A percentile compares a stretch with the other conserved stretches of the same genome.
Conservation (phyloP, 805 yeast species). For the Starmerella floris region DNA sequence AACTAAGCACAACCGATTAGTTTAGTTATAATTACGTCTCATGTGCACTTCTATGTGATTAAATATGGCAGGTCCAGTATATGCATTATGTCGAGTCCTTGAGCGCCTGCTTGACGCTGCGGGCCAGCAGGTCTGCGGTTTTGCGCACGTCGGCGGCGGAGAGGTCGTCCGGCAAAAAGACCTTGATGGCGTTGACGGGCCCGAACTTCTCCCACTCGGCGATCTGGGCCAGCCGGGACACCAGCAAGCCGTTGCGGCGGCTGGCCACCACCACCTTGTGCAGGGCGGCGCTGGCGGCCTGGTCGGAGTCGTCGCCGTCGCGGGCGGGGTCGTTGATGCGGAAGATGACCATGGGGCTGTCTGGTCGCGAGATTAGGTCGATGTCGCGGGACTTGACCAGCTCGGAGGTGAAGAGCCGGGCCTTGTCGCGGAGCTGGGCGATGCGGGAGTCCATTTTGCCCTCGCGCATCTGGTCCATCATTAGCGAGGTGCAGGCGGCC, state of each 20-base stretch:
- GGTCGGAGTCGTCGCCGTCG: constrained; percentile 26
- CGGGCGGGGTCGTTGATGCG: constrained; percentile 36
- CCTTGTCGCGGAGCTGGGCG: constrained; percentile 15
- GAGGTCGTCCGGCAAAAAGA: constrained; percentile 39
- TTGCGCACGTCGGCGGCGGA: constrained; percentile 33
- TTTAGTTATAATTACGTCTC: no score
- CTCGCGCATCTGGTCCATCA: constrained; percentile 25
- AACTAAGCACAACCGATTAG: no score
- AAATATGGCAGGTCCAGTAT: no score
- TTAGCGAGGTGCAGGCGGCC: constrained; percentile 32
- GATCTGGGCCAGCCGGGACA: constrained; percentile 51
- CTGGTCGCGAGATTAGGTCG: constrained; percentile 41
- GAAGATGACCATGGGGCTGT: constrained; percentile 60
- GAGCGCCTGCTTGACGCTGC: constrained; percentile 12
- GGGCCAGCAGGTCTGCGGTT: constrained; percentile 31
- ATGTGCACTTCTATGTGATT: no score
- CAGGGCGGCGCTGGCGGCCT: constrained; percentile 42
- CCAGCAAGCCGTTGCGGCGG: constrained; percentile 41
- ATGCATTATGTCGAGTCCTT: no score
- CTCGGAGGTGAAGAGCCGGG: constrained; percentile 10
- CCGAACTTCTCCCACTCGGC: constrained; percentile 65
- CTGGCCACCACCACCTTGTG: constrained; percentile 52
- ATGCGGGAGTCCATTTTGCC: constrained; percentile 23
- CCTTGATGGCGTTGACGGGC: constrained; percentile 44
- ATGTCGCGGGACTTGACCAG: constrained; percentile 27